A percentile compares a stretch with the other conserved stretches of the same genome.
Conservation (phyloP, 805 yeast species). For the Nakazawaea siamensis region DNA sequence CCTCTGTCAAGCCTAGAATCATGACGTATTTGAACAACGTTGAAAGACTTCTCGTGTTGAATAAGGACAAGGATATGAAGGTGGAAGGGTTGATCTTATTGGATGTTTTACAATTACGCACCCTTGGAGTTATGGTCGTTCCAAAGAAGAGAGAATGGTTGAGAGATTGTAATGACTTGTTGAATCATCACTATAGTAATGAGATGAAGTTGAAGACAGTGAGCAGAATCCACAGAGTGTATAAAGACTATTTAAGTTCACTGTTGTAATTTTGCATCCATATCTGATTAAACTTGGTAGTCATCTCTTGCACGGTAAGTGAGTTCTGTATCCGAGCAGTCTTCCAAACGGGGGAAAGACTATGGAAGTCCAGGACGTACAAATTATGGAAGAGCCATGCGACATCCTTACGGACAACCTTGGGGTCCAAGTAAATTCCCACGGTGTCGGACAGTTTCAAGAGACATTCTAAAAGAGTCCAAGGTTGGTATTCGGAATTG, state of each 20-base stretch:
- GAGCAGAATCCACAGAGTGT: neutral
- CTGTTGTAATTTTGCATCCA: slow-evolving; percentile 2
- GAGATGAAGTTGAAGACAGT: slow-evolving; percentile 32
- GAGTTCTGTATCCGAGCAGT: neutral
- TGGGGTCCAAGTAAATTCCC: slow-evolving; percentile 13
- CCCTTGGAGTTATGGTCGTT: slow-evolving; percentile 36
- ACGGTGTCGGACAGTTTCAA: slow-evolving; percentile 11
- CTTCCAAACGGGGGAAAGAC: slow-evolving; percentile 1
- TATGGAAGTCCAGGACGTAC: neutral
- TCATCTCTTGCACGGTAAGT: neutral
- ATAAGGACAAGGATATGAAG: slow-evolving; percentile 20
- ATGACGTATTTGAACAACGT: slow-evolving; percentile 45
- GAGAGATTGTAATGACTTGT: slow-evolving; percentile 55
- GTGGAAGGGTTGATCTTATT: slow-evolving; percentile 57
- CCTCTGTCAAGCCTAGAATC: slow-evolving; percentile 27
- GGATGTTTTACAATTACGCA: slow-evolving; percentile 52
- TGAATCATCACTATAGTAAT: slow-evolving; percentile 28
- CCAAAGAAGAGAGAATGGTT: slow-evolving; percentile 55
- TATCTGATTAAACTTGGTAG: slow-evolving; percentile 3
- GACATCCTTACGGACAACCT: slow-evolving; percentile 1
- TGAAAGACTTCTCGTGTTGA: slow-evolving; percentile 40
- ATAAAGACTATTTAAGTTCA: slow-evolving; percentile 4
- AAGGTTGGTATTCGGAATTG: slow-evolving; percentile 11
- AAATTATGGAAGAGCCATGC: slow-evolving; percentile 1
- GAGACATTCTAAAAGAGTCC: slow-evolving; percentile 16